Evolutionary conservation across 2,329 filamentous ascomycete species (phyloP).

Genomic region (Fusarium equiseti): DNA sequence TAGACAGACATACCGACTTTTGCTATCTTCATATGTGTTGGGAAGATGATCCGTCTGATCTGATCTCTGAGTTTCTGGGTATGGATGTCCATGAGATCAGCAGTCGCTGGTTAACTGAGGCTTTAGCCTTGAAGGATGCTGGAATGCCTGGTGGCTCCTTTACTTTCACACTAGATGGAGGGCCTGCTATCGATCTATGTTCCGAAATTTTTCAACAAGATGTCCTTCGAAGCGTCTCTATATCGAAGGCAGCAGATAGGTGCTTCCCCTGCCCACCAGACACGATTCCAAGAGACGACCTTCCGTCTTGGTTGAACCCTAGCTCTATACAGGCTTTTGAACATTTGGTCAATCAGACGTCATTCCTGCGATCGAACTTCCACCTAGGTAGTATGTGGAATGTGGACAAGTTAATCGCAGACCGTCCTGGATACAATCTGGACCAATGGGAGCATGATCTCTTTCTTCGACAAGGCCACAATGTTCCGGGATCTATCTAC

Average conservation of each 20-base stretch:
- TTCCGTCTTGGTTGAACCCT: not conserved
- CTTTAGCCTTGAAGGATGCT: fast-evolving
- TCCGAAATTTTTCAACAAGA: slow-evolving; percentile 1
- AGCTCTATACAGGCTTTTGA: not conserved
- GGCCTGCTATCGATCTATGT: fast-evolving
- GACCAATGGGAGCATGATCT: not conserved
- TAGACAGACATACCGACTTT: no score
- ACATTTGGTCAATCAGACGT: not conserved
- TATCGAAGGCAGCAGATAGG: fast-evolving
- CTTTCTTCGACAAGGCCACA: no score
- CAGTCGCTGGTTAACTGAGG: fast-evolving
- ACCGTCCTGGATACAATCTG: not conserved
- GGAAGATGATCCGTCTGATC: no score
- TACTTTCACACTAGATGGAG: not conserved
- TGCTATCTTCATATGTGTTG: no score
- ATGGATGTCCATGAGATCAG: not conserved
- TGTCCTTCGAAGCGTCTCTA: not conserved
- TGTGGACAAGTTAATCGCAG: not conserved
- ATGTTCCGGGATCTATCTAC: not conserved
- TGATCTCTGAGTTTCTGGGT: no score
- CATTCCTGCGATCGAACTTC: not conserved
- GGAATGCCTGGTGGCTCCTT: slow-evolving; percentile 17
- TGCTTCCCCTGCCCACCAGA: not conserved
- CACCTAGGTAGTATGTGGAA: not conserved
- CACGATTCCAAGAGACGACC: fast-evolving